Evolutionary conservation across 306 rosid species (phyloP).

Genomic region (Castanea crenata): DNA sequence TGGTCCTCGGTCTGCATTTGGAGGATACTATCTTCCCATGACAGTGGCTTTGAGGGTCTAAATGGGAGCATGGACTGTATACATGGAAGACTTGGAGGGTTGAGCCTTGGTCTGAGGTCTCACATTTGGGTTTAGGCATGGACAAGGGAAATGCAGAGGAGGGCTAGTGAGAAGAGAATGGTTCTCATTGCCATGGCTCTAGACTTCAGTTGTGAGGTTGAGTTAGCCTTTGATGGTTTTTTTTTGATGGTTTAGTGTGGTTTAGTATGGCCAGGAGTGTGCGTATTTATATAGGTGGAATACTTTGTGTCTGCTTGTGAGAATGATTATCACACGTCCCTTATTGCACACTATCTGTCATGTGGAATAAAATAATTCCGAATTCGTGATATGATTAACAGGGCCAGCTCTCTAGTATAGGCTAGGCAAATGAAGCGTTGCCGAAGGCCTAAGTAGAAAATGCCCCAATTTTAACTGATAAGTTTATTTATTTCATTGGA

Average conservation of each 20-base stretch:
- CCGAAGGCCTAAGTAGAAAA: no score
- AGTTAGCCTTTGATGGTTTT: not conserved
- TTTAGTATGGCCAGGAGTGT: not conserved
- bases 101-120: slow-evolving; percentile 44
- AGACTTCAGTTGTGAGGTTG: not conserved
- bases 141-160: slow-evolving; percentile 28
- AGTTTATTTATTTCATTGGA: no score
- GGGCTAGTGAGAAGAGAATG: slow-evolving; percentile 9
- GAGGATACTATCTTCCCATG: slow-evolving; percentile 80
- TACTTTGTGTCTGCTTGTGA: not conserved
- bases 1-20: slow-evolving; percentile 59
- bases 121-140: slow-evolving; percentile 38
- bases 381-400: no score
- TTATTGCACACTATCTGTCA: no score
- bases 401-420: no score
- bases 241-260: slow-evolving; percentile 13
- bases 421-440: no score
- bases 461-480: no score
- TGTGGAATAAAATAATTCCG: no score
- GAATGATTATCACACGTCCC: no score
- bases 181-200: slow-evolving; percentile 39
- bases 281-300: slow-evolving; percentile 26
- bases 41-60: slow-evolving; percentile 47
- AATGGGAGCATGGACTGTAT: slow-evolving; percentile 75
- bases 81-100: slow-evolving; percentile 69